Percentiles rank a stretch among this genome's conserved stretches.
Conservation (phyloP, 2,329 filamentous ascomycete species). For the Onygenales sp. region DNA sequence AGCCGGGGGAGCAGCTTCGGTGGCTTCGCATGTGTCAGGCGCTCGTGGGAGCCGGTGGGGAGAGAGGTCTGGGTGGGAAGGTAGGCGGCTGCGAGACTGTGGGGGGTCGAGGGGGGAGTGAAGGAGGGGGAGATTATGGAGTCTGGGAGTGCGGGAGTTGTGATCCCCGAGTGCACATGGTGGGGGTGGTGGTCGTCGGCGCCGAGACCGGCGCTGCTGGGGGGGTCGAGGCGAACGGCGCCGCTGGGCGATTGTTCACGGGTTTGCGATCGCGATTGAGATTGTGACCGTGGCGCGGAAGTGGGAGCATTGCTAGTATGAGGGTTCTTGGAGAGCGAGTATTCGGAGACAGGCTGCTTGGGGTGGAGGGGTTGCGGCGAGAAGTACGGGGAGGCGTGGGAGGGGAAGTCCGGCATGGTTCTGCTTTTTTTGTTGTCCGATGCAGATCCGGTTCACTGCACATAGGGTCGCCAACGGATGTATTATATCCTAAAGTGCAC, state of each 20-base stretch:
- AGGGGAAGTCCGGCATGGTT: slow-evolving; percentile 46
- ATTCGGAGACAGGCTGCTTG: slow-evolving; percentile 12
- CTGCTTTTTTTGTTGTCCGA: slow-evolving; percentile 12
- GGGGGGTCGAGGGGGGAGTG: slow-evolving; percentile 35
- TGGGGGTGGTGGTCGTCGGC: slow-evolving; percentile 17
- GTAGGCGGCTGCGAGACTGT: slow-evolving; percentile 25
- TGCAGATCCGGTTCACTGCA: slow-evolving; percentile 4
- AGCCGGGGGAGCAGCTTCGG: slow-evolving; percentile 66
- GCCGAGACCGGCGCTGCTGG: slow-evolving; percentile 1
- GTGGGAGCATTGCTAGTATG: neutral
- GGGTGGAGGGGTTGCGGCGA: slow-evolving; percentile 27
- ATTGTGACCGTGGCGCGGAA: neutral
- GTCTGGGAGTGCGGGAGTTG: slow-evolving; percentile 39
- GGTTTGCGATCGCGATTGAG: neutral
- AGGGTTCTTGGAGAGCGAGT: slow-evolving; percentile 13
- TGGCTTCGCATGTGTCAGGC: slow-evolving; percentile 39
- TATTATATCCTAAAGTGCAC: no score
- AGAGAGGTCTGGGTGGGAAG: slow-evolving; percentile 18
- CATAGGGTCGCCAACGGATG: neutral
- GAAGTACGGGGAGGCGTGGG: slow-evolving; percentile 43
- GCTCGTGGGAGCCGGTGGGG: slow-evolving; percentile 15
- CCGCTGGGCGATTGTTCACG: neutral
- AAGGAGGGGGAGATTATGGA: slow-evolving; percentile 46
- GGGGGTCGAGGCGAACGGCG: neutral
- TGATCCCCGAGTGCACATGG: slow-evolving; percentile 5